Percentiles rank a stretch among this genome's conserved stretches.
Conservation (phyloP, 495 filamentous ascomycete genomes). For the Schizothecium vesticola region DNA sequence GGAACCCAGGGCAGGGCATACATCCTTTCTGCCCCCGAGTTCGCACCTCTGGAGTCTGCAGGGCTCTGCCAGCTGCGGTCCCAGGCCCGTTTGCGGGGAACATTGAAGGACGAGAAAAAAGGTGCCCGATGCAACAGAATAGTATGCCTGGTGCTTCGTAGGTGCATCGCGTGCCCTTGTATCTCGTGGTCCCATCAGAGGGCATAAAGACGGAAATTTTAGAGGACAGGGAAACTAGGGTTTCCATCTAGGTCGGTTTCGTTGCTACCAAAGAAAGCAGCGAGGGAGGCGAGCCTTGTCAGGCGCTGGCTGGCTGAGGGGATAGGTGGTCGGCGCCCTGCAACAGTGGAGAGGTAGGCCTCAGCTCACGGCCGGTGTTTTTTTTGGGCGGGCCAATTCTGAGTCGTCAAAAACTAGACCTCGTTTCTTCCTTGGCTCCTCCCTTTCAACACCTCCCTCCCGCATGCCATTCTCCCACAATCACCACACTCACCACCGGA, state of each 20-base stretch:
- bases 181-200: background rate
- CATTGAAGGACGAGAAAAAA: background rate
- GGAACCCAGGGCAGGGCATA: background rate
- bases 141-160: background rate
- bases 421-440: slow-evolving; percentile 20
- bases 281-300: background rate
- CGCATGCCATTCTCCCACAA: slow-evolving; percentile 17
- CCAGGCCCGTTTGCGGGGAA: background rate
- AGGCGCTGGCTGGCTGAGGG: background rate
- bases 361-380: slow-evolving; percentile 14
- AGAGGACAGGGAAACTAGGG: background rate
- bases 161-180: background rate
- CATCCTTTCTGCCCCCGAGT: background rate
- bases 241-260: too few species aligned
- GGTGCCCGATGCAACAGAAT: background rate
- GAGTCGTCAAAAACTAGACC: slow-evolving; percentile 32
- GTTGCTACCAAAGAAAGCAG: background rate
- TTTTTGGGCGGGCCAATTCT: slow-evolving; percentile 28
- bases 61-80: background rate
- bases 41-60: background rate
- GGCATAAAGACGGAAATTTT: background rate
- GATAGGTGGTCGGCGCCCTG: background rate
- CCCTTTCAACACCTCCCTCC: slow-evolving; percentile 16
- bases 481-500: slow-evolving; percentile 19
- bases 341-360: slow-evolving; percentile 16